Percentiles rank a stretch among this genome's conserved stretches.
Conservation (phyloP, 192 early-diverging fungal genomes). For the Backusella parvicylindrica region DNA sequence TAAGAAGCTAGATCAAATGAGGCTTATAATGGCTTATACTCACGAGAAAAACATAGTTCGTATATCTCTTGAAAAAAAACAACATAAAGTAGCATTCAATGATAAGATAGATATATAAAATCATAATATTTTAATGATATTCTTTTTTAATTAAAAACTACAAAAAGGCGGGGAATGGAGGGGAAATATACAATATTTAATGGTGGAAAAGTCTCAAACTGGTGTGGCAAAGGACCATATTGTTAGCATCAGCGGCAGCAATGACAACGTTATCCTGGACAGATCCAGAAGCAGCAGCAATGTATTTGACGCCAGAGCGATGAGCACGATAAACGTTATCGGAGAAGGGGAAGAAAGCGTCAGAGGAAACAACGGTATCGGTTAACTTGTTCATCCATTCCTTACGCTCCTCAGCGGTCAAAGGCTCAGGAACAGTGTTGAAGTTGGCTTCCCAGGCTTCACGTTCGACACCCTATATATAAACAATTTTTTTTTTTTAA, state of each 20-base stretch:
- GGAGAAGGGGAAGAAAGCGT: conserved; percentile 99
- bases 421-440: conserved; percentile 68
- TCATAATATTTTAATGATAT: neutral
- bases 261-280: conserved; percentile 88
- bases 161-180: neutral
- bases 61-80: neutral
- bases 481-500: neutral
- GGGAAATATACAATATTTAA: conserved; percentile 39
- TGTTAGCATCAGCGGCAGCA: conserved; percentile 72
- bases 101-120: neutral
- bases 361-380: conserved; percentile 86
- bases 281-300: conserved; percentile 91
- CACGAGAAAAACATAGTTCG: too few relatives aligned
- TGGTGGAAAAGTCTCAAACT: conserved; percentile 95
- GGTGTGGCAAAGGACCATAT: conserved; percentile 86
- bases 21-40: too few relatives aligned
- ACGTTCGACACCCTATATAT: conserved; percentile 50
- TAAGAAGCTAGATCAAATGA: too few relatives aligned
- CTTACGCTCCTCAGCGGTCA: conserved; percentile 78
- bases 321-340: conserved; percentile 90
- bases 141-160: neutral
- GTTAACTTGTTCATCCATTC: conserved; percentile 66
- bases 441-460: conserved; percentile 80
- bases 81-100: neutral
- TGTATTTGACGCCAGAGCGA: conserved; percentile 79